These are phyloP conservation scores for Sambucus nigra DNA, from an alignment of 129 eudicot species.

Conservation along the genomic window DNA sequence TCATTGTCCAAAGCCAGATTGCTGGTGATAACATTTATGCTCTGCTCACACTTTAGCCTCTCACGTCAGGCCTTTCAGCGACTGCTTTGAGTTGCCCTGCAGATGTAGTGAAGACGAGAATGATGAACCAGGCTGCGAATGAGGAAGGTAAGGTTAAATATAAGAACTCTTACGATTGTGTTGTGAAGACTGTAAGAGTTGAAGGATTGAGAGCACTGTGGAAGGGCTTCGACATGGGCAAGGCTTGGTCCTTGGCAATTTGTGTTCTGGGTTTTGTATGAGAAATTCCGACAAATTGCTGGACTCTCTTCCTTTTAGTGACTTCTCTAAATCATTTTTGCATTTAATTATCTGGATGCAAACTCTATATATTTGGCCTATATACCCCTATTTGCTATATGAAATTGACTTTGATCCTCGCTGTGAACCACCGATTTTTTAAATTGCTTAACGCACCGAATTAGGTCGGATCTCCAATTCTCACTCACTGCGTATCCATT, in stretches of 20 bases:
- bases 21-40: slow-evolving; percentile 74
- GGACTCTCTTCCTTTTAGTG: slow-evolving; percentile 66
- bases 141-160: slow-evolving; percentile 34
- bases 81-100: slow-evolving; percentile 92
- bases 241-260: slow-evolving; percentile 99
- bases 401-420: too few species aligned
- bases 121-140: slow-evolving; percentile 57
- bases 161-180: slow-evolving; percentile 65
- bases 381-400: too few species aligned
- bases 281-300: slow-evolving; percentile 52
- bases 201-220: slow-evolving; percentile 82
- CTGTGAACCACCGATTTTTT: too few species aligned
- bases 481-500: too few species aligned
- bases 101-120: slow-evolving; percentile 87
- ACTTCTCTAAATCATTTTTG: too few species aligned
- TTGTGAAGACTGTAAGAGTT: slow-evolving; percentile 55
- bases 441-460: too few species aligned
- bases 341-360: too few species aligned
- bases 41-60: slow-evolving; percentile 84
- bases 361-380: too few species aligned
- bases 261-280: slow-evolving; percentile 93
- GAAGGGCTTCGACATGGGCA: slow-evolving; percentile 98
- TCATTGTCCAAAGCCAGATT: slow-evolving; percentile 44
- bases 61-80: slow-evolving; percentile 83
- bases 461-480: too few species aligned